Percentiles rank a stretch among this genome's conserved stretches.
Evolutionary conservation across 2,329 filamentous ascomycete species (phyloP).

Genomic region (Curvularia sp.): DNA sequence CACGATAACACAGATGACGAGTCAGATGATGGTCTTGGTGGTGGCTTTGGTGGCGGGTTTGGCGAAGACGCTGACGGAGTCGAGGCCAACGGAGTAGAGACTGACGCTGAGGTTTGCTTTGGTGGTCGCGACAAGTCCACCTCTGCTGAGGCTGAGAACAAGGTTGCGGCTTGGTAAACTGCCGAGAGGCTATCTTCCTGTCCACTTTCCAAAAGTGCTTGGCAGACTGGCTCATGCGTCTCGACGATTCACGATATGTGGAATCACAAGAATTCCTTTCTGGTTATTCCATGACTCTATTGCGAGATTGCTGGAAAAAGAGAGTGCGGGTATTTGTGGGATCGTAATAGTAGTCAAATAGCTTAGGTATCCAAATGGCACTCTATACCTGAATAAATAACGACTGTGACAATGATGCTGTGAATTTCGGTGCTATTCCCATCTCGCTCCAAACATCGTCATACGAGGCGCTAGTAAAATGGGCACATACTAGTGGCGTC

Average conservation of each 20-base stretch:
- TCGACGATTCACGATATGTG: slow-evolving; percentile 5
- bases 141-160: slow-evolving; percentile 28
- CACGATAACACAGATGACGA: slow-evolving; percentile 59
- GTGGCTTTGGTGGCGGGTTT: slow-evolving; percentile 4
- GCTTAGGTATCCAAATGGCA: slow-evolving; percentile 10
- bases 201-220: slow-evolving; percentile 3
- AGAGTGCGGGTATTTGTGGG: slow-evolving; percentile 16
- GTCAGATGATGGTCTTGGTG: slow-evolving; percentile 35
- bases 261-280: slow-evolving; percentile 8
- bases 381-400: background rate
- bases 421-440: background rate
- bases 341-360: slow-evolving; percentile 18
- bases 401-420: background rate
- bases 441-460: background rate
- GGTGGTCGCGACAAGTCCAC: slow-evolving; percentile 22
- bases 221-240: background rate
- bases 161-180: slow-evolving; percentile 40
- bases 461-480: background rate
- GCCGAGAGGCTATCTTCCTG: background rate
- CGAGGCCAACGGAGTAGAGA: slow-evolving; percentile 13
- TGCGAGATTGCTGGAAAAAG: slow-evolving; percentile 13
- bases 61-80: slow-evolving; percentile 21
- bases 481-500: background rate
- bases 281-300: slow-evolving; percentile 14
- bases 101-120: slow-evolving; percentile 9